A percentile compares a stretch with the other conserved stretches of the same genome.
phyloP scores from a whole-genome alignment of 148 eudicot genomes.

The Heliamphora exappendiculata region DNA sequence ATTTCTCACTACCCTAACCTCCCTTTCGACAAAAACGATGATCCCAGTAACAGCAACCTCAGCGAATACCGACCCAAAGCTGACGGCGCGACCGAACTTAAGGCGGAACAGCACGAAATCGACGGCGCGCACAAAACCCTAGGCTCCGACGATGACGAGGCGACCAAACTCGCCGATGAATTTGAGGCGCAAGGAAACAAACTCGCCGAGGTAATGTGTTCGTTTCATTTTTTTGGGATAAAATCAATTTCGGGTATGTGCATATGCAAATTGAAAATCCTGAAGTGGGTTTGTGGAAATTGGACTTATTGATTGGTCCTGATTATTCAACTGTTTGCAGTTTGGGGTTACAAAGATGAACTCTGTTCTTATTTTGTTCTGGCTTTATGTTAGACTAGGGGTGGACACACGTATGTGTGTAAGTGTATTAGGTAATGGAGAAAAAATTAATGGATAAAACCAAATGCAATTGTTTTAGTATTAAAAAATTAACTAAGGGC shows the following conservation, averaged over 20 bases:
- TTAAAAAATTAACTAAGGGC: no score
- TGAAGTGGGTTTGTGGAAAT: background rate
- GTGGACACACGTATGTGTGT: no score
- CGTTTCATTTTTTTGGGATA: background rate
- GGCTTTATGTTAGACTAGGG: no score
- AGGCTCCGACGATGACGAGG: conserved; percentile 11
- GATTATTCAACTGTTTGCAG: background rate
- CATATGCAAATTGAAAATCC: background rate
- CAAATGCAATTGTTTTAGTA: no score
- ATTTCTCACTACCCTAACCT: conserved; percentile 23
- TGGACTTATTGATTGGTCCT: background rate
- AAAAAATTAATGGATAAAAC: no score
- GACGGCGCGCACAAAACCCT: background rate
- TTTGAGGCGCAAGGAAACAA: conserved; percentile 51
- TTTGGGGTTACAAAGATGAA: background rate
- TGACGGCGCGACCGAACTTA: background rate
- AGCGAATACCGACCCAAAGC: background rate
- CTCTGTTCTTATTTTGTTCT: background rate
- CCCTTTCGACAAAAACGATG: conserved; percentile 30
- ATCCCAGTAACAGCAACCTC: background rate
- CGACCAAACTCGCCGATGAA: conserved; percentile 31
- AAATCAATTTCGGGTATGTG: background rate
- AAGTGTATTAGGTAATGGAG: no score
- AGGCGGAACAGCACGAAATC: background rate
- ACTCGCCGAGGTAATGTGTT: conserved; percentile 49